Evolutionary conservation across 2,329 filamentous ascomycete genomes (phyloP), one percentile per base, ranked within the genome.

Genomic region (Pseudonectria buxi): DNA sequence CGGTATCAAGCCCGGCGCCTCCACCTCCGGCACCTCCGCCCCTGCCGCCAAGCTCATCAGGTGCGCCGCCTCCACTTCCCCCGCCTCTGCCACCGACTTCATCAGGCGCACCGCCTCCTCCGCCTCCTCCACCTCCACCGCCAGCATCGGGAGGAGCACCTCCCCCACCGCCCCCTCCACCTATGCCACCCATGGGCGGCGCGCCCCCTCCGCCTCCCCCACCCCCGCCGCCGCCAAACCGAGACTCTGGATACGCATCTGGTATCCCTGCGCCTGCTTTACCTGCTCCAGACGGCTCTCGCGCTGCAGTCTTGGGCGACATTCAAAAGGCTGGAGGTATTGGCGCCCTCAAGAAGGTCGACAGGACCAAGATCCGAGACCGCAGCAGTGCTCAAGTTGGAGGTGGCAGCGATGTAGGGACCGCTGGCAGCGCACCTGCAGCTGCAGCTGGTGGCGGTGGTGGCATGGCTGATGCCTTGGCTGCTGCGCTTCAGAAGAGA

Each of bases 391-490:
- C 81, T 16, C 54, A 69, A 24, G 75, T 86, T 28, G 78, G 76
- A 10, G 57, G 56, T 14, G 47, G 57, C 28, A 45, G 57, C 28
- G 69, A 73, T 45, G 68, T 68, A 32, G 71, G 68, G 5, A 67
- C 71, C 18, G 71, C 68, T 49, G 71, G 68, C 26, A 50, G 70
- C 39, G 65, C 75, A 36, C 64, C 74, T 30, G 72, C 72, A 15
- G 58, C 71, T 28, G 59, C 68, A 10, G 57, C 68, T n/a, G 72
- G 72, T 28, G 72, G 69, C 13, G 73, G 76, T 10, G 76, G 79
- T 37, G 81, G 78, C 25, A 77, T 95, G 73, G 86, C 87, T 14
- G 86, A 83, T 65, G 89, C 87, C 31, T 65, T 95, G 50, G 86
- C 86, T 40, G 82, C 78, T 41, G 84, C 83, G 38, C 63, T 89